Conservation (phyloP, 1,139 yeast genomes). For the Blastobotrys ciferrii region DNA sequence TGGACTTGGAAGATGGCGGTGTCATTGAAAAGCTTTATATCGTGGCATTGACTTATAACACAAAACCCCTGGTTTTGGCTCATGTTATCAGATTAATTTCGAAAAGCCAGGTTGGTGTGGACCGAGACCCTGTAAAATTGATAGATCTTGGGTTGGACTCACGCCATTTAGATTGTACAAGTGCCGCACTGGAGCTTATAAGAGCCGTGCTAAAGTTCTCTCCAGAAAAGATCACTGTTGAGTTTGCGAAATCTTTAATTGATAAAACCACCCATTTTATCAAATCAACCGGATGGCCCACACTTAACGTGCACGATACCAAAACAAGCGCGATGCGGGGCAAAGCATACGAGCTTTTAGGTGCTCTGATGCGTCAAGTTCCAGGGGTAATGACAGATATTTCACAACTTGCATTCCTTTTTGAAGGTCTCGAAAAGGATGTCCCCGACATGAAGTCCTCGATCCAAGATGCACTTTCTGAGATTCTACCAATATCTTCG, state of each 20-base stretch:
- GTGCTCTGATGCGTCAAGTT: slow-evolving; percentile 56
- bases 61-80: slow-evolving; percentile 46
- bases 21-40: slow-evolving; percentile 46
- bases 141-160: slow-evolving; percentile 59
- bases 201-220: slow-evolving; percentile 46
- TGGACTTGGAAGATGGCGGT: slow-evolving; percentile 45
- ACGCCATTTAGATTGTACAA: slow-evolving; percentile 46
- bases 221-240: not conserved
- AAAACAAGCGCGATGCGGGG: slow-evolving; percentile 47
- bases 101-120: slow-evolving; percentile 47
- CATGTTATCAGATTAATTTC: slow-evolving; percentile 52
- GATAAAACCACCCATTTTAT: slow-evolving; percentile 27
- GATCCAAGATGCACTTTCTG: slow-evolving; percentile 70
- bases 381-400: slow-evolving; percentile 42
- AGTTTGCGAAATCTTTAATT: not conserved
- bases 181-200: slow-evolving; percentile 58
- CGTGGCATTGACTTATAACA: not conserved
- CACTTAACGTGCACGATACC: slow-evolving; percentile 31
- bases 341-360: slow-evolving; percentile 74
- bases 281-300: slow-evolving; percentile 38
- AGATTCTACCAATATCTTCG: slow-evolving; percentile 52
- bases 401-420: slow-evolving; percentile 46
- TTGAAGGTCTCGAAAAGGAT: slow-evolving; percentile 71
- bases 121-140: slow-evolving; percentile 35
- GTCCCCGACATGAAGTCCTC: slow-evolving; percentile 59